Percentiles rank a stretch among this genome's conserved stretches.
These are phyloP conservation scores for Trypethelium eluteriae DNA, from an alignment of 495 filamentous ascomycete genomes.

Conservation along the genomic window DNA sequence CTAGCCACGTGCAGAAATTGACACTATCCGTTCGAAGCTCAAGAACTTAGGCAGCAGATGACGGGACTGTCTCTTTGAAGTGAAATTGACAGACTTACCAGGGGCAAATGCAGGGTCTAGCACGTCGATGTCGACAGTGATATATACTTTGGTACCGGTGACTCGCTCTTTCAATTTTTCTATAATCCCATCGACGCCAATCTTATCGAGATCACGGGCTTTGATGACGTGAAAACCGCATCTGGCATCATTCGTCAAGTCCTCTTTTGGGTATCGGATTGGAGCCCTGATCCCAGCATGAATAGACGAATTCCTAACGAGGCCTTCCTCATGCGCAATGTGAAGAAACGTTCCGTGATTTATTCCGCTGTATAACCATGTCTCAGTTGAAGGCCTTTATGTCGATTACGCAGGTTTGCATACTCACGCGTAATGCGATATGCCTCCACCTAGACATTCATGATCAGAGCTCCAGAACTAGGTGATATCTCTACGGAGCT, in stretches of 20 bases:
- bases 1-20: not conserved
- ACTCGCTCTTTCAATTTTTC: conserved; percentile 31
- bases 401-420: not conserved
- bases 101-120: conserved; percentile 40
- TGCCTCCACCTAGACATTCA: conserved; percentile 33
- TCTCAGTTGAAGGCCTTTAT: not conserved
- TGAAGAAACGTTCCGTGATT: conserved; percentile 50
- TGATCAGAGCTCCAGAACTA: conserved; percentile 9
- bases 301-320: conserved; percentile 43
- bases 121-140: conserved; percentile 39
- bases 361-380: conserved; percentile 34
- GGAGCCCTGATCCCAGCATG: conserved; percentile 47
- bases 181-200: conserved; percentile 34
- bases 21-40: not conserved
- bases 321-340: conserved; percentile 47
- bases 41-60: not conserved
- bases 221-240: conserved; percentile 44
- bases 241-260: conserved; percentile 43
- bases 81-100: conserved; percentile 21
- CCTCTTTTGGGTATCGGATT: conserved; percentile 37
- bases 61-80: not conserved
- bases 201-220: conserved; percentile 34
- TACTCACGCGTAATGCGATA: conserved; percentile 46
- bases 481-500: not conserved
- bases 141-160: conserved; percentile 33